Percentiles rank a stretch among this genome's conserved stretches.
Conservation (phyloP, 495 filamentous ascomycete genomes). For the Aspergillus mulundensis region DNA sequence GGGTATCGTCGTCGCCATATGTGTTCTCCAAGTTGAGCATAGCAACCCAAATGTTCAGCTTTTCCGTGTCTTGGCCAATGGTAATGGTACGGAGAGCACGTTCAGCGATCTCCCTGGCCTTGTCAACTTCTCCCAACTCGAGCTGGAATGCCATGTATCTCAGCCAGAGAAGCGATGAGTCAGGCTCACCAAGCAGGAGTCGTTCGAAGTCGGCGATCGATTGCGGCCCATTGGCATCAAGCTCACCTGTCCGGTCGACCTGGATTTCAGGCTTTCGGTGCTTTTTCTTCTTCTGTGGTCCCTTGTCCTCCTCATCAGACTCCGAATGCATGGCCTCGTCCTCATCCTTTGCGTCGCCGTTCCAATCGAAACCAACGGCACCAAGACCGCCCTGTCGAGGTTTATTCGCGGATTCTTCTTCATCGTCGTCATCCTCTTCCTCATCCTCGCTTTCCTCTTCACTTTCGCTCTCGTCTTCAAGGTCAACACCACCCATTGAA, state of each 20-base stretch:
- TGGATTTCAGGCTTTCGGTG: constrained; percentile 73
- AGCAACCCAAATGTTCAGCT: constrained; percentile 91
- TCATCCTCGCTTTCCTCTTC: constrained; percentile 29
- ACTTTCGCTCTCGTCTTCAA: constrained; percentile 48
- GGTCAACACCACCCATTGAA: constrained; percentile 49
- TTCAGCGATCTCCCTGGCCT: constrained; percentile 82
- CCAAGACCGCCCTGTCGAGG: constrained; percentile 55
- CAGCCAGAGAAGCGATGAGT: constrained; percentile 86
- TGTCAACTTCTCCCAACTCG: constrained; percentile 78
- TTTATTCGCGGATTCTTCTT: constrained; percentile 22
- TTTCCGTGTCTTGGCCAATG: constrained; percentile 81
- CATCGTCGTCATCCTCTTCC: background rate
- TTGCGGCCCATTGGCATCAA: constrained; percentile 87
- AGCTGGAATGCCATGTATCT: constrained; percentile 97
- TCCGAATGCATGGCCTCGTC: constrained; percentile 39
- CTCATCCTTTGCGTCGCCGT: constrained; percentile 52
- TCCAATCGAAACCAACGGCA: constrained; percentile 84
- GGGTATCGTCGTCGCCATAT: constrained; percentile 79
- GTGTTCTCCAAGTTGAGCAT: constrained; percentile 90
- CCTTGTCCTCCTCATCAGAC: constrained; percentile 46
- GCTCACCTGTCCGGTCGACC: constrained; percentile 80
- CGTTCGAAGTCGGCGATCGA: constrained; percentile 89
- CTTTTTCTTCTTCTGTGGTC: constrained; percentile 71
- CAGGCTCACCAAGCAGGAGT: constrained; percentile 83
- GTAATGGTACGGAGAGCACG: constrained; percentile 85